Evolutionary conservation across 208 protist genomes (phyloP), one percentile per base, ranked within the genome.

Genomic region (Balamuthia mandrillaris): DNA sequence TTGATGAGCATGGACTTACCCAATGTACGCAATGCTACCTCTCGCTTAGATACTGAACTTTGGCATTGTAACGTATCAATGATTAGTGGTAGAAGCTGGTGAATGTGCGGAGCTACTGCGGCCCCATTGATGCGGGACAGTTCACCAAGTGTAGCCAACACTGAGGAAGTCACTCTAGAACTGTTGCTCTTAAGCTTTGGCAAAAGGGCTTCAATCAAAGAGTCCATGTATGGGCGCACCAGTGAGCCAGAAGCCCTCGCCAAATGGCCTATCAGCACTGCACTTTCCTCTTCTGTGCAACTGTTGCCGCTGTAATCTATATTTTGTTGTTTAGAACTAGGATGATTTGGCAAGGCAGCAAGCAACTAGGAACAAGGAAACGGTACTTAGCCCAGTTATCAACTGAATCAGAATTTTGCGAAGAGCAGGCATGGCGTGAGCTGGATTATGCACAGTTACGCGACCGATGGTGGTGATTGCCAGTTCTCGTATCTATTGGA

Each of bases 341-440:
- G 18, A 70, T 52, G n/a, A 70, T 18, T 70, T 39, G n/a, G n/a
- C 18, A 52, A 18, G n/a, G 21, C 49, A 81, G 33, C 18, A 27
- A 42, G 60, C 18, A 77, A 81, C 18, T 51, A 21, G 21, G 41
- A 81, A 81, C 18, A 81, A 21, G 21, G 21, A 81, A 81, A 81
- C 18, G 60, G 58, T 66, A 56, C 49, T 87, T 0, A 96, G 63
- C 66, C 95, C 91, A 0, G 94, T 96, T 0, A 97, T 81, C 0
- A 98, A 70, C 68, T 96, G 94, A 35, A 98, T 88, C 3, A 98
- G 88, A 16, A 88, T 90, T 77, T 96, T 95, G 65, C 96, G 86
- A 3, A 97, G 82, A 14, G 88, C 77, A n/a, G 96, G 96, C 86
- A 97, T 88, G 5, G 96, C 93, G 66, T 94, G 81, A 21, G 94